phyloP scores from a whole-genome alignment of 208 protist genomes.

The Trypanosoma brucei region DNA sequence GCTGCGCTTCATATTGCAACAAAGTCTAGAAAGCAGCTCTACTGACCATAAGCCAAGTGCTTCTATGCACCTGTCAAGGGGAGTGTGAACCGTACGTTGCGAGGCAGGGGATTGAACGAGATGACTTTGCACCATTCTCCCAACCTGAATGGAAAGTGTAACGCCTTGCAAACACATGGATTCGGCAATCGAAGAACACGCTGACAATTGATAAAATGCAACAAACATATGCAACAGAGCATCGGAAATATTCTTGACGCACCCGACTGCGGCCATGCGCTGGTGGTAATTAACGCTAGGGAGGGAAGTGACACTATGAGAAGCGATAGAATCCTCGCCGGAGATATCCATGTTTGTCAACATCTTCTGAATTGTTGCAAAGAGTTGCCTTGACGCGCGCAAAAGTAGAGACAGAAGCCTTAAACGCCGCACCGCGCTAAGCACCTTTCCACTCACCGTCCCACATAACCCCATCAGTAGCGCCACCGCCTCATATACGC shows the following conservation, averaged over 20 bases:
- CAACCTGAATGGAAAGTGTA: slow-evolving; percentile 16
- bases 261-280: not conserved
- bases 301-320: not conserved
- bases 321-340: not conserved
- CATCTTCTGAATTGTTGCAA: not conserved
- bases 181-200: slow-evolving; percentile 9
- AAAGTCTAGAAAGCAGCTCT: slow-evolving; percentile 19
- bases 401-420: slow-evolving; percentile 13
- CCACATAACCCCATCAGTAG: slow-evolving; percentile 17
- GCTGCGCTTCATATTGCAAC: slow-evolving; percentile 1
- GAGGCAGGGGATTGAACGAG: not conserved
- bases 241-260: slow-evolving; percentile 7
- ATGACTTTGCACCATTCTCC: slow-evolving; percentile 14
- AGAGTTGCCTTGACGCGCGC: slow-evolving; percentile 5
- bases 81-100: not conserved
- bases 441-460: slow-evolving; percentile 9
- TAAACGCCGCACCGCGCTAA: slow-evolving; percentile 6
- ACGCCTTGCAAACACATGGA: slow-evolving; percentile 10
- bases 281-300: not conserved
- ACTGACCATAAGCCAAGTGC: slow-evolving; percentile 14
- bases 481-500: slow-evolving; percentile 6
- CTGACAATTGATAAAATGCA: slow-evolving; percentile 19
- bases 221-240: slow-evolving; percentile 16
- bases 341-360: not conserved
- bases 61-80: slow-evolving; percentile 9